These are phyloP conservation scores for Nigrospora sphaerica DNA, from an alignment of 2,329 filamentous ascomycete genomes.

Conservation along the genomic window DNA sequence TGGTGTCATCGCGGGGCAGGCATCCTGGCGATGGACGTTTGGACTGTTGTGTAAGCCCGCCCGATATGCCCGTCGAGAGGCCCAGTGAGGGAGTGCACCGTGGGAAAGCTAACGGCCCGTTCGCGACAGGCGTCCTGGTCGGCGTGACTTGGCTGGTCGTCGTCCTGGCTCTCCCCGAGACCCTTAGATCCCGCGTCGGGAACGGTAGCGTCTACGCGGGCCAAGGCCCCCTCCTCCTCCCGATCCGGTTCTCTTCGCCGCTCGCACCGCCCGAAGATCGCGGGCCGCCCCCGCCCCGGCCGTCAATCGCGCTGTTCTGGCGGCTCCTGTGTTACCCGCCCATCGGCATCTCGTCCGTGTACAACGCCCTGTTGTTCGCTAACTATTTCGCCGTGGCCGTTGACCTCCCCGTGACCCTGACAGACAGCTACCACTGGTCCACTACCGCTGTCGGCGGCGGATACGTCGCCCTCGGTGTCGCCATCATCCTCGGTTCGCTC, in stretches of 20 bases:
- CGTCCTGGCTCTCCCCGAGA: too few relatives aligned
- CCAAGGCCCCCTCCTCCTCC: constrained; percentile 2
- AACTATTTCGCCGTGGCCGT: constrained; percentile 24
- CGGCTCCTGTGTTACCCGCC: constrained; percentile 22
- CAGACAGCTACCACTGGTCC: constrained; percentile 25
- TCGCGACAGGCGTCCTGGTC: too few relatives aligned
- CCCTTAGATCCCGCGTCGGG: too few relatives aligned
- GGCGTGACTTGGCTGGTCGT: too few relatives aligned
- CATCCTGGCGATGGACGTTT: too few relatives aligned
- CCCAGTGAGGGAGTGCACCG: too few relatives aligned
- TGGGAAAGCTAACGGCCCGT: too few relatives aligned
- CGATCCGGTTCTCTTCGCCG: constrained; percentile 10
- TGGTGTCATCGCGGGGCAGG: too few relatives aligned
- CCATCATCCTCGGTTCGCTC: constrained; percentile 25
- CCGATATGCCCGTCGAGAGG: too few relatives aligned
- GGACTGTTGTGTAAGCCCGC: too few relatives aligned
- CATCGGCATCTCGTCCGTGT: constrained; percentile 23
- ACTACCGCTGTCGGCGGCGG: constrained; percentile 24
- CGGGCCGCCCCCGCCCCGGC: constrained; percentile 19
- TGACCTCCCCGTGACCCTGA: constrained; percentile 19
- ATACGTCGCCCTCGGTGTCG: constrained; percentile 24
- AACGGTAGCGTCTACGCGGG: too few relatives aligned
- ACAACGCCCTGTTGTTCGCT: constrained; percentile 25
- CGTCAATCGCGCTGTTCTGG: constrained; percentile 18
- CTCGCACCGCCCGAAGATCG: constrained; percentile 11